Evolutionary conservation across 495 filamentous ascomycete genomes (phyloP).

Genomic region (Tuber microsphaerosporum): DNA sequence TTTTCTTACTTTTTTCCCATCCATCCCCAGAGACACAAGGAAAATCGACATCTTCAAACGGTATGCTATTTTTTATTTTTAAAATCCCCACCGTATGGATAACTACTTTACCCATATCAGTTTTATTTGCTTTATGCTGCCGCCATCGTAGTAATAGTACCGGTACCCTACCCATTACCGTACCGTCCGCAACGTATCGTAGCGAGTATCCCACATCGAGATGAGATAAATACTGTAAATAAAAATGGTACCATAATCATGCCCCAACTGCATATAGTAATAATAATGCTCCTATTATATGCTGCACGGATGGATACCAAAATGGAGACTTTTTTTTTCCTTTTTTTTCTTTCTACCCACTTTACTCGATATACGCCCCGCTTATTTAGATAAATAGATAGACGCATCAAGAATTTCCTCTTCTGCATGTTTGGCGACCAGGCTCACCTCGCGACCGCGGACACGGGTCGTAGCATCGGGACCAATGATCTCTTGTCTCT

Average conservation of each 20-base stretch:
- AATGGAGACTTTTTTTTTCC: constrained; percentile 15
- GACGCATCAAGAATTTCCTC: constrained; percentile 29
- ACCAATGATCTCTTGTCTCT: constrained; percentile 27
- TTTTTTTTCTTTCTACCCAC: constrained; percentile 17
- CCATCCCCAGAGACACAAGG: background rate
- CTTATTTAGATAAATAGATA: constrained; percentile 24
- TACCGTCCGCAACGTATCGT: constrained; percentile 1
- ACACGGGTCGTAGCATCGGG: constrained; percentile 37
- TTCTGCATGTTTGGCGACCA: constrained; percentile 33
- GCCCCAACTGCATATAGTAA: constrained; percentile 20
- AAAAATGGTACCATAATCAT: constrained; percentile 13
- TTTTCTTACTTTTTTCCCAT: background rate
- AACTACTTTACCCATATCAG: background rate
- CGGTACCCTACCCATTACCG: background rate
- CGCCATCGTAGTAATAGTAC: background rate
- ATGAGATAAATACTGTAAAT: constrained; percentile 34
- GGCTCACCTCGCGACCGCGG: constrained; percentile 37
- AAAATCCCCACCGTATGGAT: background rate
- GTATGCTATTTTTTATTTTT: constrained; percentile 1
- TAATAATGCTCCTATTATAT: background rate
- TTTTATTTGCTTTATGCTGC: constrained; percentile 3
- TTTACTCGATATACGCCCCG: constrained; percentile 19
- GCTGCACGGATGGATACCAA: constrained; percentile 13
- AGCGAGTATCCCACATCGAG: constrained; percentile 32
- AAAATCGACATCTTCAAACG: background rate